Evolutionary conservation across 371 early-diverging fungal genomes (phyloP).

Genomic region (Rhizomucor pusillus): DNA sequence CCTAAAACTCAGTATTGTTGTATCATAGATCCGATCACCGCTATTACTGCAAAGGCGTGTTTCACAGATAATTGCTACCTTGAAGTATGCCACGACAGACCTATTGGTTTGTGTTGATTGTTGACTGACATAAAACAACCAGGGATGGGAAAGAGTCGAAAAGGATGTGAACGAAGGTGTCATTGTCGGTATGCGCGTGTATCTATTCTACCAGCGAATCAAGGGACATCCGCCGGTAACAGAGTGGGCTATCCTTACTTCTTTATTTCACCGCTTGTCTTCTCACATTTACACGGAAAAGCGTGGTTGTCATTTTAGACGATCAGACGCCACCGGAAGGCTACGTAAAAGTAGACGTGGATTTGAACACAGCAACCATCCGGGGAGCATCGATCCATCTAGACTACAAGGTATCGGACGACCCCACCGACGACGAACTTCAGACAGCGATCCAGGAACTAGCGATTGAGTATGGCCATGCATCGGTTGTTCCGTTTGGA

Average conservation of each 20-base stretch:
- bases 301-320: conserved; percentile 28
- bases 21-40: conserved; percentile 45
- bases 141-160: conserved; percentile 33
- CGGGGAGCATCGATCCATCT: conserved; percentile 37
- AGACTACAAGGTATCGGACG: conserved; percentile 25
- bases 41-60: conserved; percentile 51
- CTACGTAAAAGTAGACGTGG: conserved; percentile 31
- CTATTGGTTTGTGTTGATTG: conserved; percentile 4
- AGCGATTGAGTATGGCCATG: conserved; percentile 32
- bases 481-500: conserved; percentile 26
- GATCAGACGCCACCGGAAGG: conserved; percentile 41
- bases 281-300: not conserved
- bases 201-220: conserved; percentile 33
- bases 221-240: conserved; percentile 21
- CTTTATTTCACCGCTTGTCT: not conserved
- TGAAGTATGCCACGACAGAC: conserved; percentile 32
- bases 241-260: conserved; percentile 22
- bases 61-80: conserved; percentile 43
- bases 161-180: conserved; percentile 37
- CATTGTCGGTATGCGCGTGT: conserved; percentile 47
- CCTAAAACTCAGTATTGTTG: not conserved
- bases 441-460: conserved; percentile 23
- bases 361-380: conserved; percentile 29
- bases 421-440: conserved; percentile 15
- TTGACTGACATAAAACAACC: not conserved